Evolutionary conservation across 2,329 filamentous ascomycete species (phyloP), one percentile per base, ranked within the genome.

Genomic region (Fusarium gaditjirri): DNA sequence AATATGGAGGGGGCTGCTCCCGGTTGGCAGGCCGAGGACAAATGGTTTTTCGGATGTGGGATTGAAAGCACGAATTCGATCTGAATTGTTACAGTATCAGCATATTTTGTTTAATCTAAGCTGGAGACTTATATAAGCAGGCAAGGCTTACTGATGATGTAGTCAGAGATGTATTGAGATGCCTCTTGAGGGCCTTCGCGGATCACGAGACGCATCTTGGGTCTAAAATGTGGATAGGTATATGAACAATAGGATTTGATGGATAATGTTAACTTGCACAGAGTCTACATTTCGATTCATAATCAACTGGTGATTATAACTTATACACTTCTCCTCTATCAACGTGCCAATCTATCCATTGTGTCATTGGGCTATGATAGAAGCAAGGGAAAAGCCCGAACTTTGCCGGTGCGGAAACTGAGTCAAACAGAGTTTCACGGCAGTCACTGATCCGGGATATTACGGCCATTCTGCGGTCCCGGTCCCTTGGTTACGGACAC

Each of bases 111-210:
- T 17, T 25, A 13, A 35, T 21, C 12, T 52, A 33, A 10, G 2
- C 13, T 25, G 33, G 16, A 2, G 7, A 1, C 14, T 5, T 25
- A 27, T n/a, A 6, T n/a, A 14, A 27, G 21, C 19, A 39, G 25
- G 12, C 21, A 19, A 12, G 3, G 27, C 59, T 65, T 56, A 65
- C 62, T 27, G 47, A 65, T 65, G 17, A 65, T 65, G 25, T 65
- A 65, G n/a, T 65, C 62, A 31, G 62, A 41, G 25, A 65, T 57
- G n/a, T 65, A 65, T 29, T 42, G 27, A 0, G 62, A 65, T 57
- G 62, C 62, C 47, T 65, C 62, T n/a, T 38, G 42, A 2, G 60
- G 60, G 25, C 62, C 38, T 27, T 65, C 36, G 17, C 42, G 62
- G 29, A 65, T 65, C 3, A 65, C 60, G 17, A 65, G 29, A 65